phyloP scores from a whole-genome alignment of 331 rosid species.

The Arachis monticola region DNA sequence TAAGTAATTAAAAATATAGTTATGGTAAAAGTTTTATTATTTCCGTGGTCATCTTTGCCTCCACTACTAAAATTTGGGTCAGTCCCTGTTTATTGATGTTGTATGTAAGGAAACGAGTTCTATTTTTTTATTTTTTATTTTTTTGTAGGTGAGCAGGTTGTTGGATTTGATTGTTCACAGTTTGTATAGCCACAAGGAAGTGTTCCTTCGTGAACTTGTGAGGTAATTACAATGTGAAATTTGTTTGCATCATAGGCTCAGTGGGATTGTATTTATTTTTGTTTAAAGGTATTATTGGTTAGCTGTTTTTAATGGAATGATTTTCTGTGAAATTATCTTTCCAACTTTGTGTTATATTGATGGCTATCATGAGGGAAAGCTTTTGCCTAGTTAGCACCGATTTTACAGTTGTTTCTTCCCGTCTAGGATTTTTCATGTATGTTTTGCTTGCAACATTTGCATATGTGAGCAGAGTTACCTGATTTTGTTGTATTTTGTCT shows the following conservation, averaged over 20 bases:
- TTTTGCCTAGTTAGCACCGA: background rate
- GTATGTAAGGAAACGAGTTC: constrained; percentile 19
- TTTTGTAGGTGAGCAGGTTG: constrained; percentile 82
- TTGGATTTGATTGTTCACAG: constrained; percentile 99
- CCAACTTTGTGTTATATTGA: constrained; percentile 6
- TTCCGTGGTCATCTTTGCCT: too few relatives aligned
- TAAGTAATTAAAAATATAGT: too few relatives aligned
- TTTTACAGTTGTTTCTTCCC: background rate
- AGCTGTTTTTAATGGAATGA: constrained; percentile 12
- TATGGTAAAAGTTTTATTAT: too few relatives aligned
- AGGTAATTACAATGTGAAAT: constrained; percentile 56
- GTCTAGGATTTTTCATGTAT: background rate
- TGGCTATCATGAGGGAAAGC: too few relatives aligned
- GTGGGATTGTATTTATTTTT: background rate
- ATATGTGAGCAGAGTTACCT: background rate
- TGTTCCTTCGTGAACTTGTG: constrained; percentile 95
- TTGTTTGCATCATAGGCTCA: background rate
- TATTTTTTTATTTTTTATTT: background rate
- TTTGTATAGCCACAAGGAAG: constrained; percentile 97
- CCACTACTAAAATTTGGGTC: background rate
- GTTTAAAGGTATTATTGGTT: background rate
- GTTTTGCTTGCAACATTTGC: background rate
- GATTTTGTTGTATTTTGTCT: constrained; percentile 8
- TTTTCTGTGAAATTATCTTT: background rate
- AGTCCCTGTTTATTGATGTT: constrained; percentile 4